Percentiles rank a stretch among this genome's conserved stretches.
Conservation (phyloP, 495 filamentous ascomycete genomes). For the Barbatosphaeria neglecta region DNA sequence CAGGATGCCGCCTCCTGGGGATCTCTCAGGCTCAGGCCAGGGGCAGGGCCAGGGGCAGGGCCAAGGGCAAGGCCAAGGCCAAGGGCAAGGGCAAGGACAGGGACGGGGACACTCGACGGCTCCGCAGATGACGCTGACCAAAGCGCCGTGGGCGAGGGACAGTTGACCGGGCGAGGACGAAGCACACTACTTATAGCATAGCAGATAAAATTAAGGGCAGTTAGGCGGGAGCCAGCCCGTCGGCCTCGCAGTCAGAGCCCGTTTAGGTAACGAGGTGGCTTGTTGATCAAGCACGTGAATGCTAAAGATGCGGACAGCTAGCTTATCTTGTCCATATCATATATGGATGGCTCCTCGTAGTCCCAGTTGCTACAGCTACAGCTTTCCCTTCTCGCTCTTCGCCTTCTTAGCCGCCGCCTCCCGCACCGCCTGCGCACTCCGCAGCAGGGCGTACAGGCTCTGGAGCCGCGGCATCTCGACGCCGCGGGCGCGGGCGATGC, state of each 20-base stretch:
- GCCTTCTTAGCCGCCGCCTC: slow-evolving; percentile 12
- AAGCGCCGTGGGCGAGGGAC: slow-evolving; percentile 17
- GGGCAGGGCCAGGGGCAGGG: slow-evolving; percentile 3
- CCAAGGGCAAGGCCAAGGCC: slow-evolving; percentile 13
- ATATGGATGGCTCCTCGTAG: no score
- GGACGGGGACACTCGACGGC: no score
- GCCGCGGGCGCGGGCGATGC: slow-evolving; percentile 37
- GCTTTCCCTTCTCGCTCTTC: slow-evolving; percentile 16
- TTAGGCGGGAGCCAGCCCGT: no score
- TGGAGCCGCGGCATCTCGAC: slow-evolving; percentile 42
- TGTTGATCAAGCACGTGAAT: no score
- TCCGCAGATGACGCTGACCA: slow-evolving; percentile 20
- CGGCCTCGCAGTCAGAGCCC: no score
- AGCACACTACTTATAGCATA: no score
- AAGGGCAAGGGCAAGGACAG: no score
- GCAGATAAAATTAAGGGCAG: no score
- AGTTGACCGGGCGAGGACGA: not conserved
- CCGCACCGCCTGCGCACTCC: slow-evolving; percentile 32
- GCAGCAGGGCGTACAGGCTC: slow-evolving; percentile 38
- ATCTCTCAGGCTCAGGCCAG: not conserved
- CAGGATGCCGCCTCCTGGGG: not conserved
- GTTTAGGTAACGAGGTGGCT: no score
- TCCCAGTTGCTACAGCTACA: slow-evolving; percentile 13
- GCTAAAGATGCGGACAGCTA: no score
- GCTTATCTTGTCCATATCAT: no score